phyloP scores from a whole-genome alignment of 768 basidiomycete species.

The Pseudohyphozyma bogoriensis region DNA sequence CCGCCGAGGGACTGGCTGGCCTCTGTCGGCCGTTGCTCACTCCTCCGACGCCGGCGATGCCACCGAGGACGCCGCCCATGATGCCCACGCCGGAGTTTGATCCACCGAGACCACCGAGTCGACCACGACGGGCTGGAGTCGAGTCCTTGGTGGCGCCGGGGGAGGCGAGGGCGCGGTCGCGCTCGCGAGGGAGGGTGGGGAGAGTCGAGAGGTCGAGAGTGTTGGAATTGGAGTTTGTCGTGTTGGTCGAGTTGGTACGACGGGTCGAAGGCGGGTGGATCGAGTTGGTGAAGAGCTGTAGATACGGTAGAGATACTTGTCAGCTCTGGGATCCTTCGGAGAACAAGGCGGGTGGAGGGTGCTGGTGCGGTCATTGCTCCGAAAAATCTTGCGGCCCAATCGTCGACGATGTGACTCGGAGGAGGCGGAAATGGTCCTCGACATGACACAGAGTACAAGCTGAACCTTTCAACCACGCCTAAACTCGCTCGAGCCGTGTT shows the following conservation, averaged over 20 bases:
- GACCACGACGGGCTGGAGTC: background rate
- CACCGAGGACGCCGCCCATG: constrained; percentile 27
- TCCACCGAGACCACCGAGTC: constrained; percentile 12
- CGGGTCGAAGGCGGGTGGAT: constrained; percentile 20
- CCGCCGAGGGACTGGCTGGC: background rate
- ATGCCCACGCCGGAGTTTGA: constrained; percentile 15
- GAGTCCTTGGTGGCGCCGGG: too few species aligned
- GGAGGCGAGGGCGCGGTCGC: constrained; percentile 25
- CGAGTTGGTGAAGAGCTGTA: constrained; percentile 24
- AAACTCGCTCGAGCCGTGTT: constrained; percentile 3
- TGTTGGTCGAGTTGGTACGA: constrained; percentile 17
- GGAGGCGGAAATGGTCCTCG: too few species aligned
- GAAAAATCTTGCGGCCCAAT: too few species aligned
- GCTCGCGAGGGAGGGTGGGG: constrained; percentile 26
- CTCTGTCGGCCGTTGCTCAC: too few species aligned
- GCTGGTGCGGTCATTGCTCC: too few species aligned
- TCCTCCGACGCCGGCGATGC: constrained; percentile 4
- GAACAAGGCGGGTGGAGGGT: too few species aligned
- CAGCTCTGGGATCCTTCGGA: too few species aligned
- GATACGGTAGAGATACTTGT: too few species aligned
- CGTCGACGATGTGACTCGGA: too few species aligned
- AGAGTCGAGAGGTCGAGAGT: constrained; percentile 27
- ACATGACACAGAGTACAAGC: too few species aligned
- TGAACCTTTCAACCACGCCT: too few species aligned
- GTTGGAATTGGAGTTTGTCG: constrained; percentile 1